phyloP scores from a whole-genome alignment of 164 flowering plant species.

The Hamamelis virginiana region DNA sequence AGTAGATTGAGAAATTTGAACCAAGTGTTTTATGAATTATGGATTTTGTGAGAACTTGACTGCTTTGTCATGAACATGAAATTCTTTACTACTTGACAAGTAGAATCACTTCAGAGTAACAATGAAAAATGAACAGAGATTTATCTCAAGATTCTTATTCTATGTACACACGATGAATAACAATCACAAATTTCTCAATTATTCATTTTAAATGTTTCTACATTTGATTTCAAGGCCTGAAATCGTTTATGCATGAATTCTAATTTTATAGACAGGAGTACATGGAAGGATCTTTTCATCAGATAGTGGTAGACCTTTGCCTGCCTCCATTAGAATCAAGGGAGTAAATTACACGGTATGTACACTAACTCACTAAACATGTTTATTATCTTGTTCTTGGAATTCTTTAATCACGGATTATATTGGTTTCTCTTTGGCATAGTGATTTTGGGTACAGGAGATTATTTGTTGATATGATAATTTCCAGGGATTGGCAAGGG shows the following conservation, averaged over 20 bases:
- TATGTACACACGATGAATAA: not conserved
- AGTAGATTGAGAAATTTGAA: not conserved
- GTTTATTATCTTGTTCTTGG: not conserved
- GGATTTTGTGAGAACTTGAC: not conserved
- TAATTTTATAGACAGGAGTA: conserved; percentile 64
- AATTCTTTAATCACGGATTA: too few species aligned
- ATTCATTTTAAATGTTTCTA: not conserved
- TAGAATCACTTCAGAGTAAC: not conserved
- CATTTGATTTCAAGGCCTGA: not conserved
- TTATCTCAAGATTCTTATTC: not conserved
- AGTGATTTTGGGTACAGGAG: too few species aligned
- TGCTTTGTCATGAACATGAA: not conserved
- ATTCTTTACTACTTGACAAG: not conserved
- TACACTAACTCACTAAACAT: conserved; percentile 6
- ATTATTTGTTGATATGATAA: too few species aligned
- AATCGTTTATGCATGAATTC: conserved; percentile 9
- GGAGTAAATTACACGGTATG: conserved; percentile 81
- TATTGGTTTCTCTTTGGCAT: too few species aligned
- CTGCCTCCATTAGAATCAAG: conserved; percentile 62
- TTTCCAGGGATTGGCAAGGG: too few species aligned
- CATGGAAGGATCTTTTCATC: conserved; percentile 86
- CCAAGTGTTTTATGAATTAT: not conserved
- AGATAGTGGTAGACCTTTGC: conserved; percentile 66
- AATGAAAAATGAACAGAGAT: not conserved
- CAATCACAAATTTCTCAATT: not conserved